Conservation (phyloP, 2,329 filamentous ascomycete species). For the Cladosporium sp. region DNA sequence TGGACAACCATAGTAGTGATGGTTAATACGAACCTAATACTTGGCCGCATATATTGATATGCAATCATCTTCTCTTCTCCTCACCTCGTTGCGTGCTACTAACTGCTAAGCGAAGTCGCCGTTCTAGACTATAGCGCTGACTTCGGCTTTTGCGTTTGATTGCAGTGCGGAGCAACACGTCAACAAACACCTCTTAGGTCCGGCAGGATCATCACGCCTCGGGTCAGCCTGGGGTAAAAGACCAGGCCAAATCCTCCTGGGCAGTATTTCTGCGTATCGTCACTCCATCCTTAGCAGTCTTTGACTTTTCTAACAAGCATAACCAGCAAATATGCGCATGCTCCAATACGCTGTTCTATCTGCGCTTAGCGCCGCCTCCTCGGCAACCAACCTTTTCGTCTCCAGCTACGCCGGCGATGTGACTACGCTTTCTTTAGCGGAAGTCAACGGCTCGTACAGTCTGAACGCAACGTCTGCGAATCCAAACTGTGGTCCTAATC, state of each 20-base stretch:
- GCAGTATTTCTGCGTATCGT: background rate
- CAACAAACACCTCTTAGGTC: constrained; percentile 14
- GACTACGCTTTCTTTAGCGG: constrained; percentile 41
- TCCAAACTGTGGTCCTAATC: constrained; percentile 53
- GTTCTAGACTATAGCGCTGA: background rate
- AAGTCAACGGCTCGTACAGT: constrained; percentile 33
- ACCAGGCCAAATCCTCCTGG: background rate
- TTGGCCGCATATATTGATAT: background rate
- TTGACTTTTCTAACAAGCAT: background rate
- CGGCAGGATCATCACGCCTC: background rate
- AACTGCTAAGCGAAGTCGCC: background rate
- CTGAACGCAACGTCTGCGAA: constrained; percentile 49
- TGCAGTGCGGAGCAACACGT: constrained; percentile 7
- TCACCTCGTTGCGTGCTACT: background rate
- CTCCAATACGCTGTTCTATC: constrained; percentile 20
- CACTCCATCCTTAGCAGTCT: background rate
- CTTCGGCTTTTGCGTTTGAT: constrained; percentile 8
- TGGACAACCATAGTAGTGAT: background rate
- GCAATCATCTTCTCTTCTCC: background rate
- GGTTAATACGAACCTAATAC: background rate
- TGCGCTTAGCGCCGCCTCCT: constrained; percentile 26
- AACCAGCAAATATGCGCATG: constrained; percentile 11
- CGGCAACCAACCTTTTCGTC: constrained; percentile 43
- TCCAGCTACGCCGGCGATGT: constrained; percentile 49
- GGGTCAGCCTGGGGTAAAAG: background rate